phyloP scores from a whole-genome alignment of 805 yeast species.

The Hanseniaspora valbyensis region DNA sequence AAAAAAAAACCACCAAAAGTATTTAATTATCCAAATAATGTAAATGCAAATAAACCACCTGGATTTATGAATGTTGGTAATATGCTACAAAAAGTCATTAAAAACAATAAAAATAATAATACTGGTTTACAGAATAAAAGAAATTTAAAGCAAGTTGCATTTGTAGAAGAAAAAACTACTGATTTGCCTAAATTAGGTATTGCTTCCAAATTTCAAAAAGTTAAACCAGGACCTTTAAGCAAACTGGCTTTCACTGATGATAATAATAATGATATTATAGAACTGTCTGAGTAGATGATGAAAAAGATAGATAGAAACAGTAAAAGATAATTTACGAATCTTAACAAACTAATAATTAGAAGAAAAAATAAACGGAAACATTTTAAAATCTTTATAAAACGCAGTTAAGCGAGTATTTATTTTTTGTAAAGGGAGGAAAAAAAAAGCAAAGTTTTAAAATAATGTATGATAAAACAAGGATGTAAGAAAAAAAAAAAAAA shows the following conservation, averaged over 20 bases:
- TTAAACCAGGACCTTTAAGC: neutral
- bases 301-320: neutral
- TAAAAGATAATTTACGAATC: too few species aligned
- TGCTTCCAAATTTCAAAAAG: slow-evolving; percentile 10
- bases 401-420: too few species aligned
- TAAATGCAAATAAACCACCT: slow-evolving; percentile 12
- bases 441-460: too few species aligned
- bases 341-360: too few species aligned
- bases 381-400: too few species aligned
- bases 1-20: slow-evolving; percentile 21
- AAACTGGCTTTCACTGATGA: neutral
- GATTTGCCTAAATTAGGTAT: too few species aligned
- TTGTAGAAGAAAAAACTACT: neutral
- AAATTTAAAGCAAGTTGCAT: neutral
- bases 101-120: neutral
- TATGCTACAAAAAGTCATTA: slow-evolving; percentile 6
- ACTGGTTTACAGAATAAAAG: neutral
- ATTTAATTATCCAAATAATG: slow-evolving; percentile 13
- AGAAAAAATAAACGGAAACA: too few species aligned
- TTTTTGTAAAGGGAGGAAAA: too few species aligned
- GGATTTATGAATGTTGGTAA: slow-evolving; percentile 9
- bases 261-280: neutral
- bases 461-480: too few species aligned
- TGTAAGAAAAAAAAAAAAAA: too few species aligned
- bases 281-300: neutral